Conservation (phyloP, 768 basidiomycete species). For the Podaxis sp. region DNA sequence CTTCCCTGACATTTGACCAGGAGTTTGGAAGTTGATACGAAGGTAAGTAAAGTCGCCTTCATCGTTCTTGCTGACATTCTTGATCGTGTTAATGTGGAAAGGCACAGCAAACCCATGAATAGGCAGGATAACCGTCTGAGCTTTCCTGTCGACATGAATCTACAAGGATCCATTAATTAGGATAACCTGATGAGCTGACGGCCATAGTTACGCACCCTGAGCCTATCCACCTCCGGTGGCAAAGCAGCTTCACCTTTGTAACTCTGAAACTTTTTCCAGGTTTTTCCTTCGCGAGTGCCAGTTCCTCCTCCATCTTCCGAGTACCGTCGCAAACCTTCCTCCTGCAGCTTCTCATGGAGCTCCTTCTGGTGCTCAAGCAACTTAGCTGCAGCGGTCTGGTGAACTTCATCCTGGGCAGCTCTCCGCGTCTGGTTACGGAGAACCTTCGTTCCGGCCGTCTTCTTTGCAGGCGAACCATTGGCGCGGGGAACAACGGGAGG, state of each 20-base stretch:
- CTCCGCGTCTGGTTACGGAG: conserved; percentile 89
- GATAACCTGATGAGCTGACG: not conserved
- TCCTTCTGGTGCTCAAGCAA: conserved; percentile 87
- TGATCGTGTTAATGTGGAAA: conserved; percentile 98
- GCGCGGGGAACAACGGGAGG: conserved; percentile 45
- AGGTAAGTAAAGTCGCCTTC: conserved; percentile 94
- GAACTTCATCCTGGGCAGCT: conserved; percentile 80
- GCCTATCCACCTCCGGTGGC: conserved; percentile 76
- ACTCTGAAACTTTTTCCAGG: conserved; percentile 94
- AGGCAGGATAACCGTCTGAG: conserved; percentile 86
- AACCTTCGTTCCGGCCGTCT: conserved; percentile 81
- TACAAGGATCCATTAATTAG: conserved; percentile 27
- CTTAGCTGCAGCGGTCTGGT: conserved; percentile 72
- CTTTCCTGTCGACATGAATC: conserved; percentile 91
- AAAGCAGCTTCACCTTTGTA: conserved; percentile 93
- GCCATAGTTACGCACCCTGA: conserved; percentile 56
- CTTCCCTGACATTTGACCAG: conserved; percentile 95
- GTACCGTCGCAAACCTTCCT: conserved; percentile 78
- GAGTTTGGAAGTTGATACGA: conserved; percentile 97
- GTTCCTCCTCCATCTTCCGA: conserved; percentile 76
- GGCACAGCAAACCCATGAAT: conserved; percentile 95
- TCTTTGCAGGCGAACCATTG: conserved; percentile 73
- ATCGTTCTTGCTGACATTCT: conserved; percentile 96
- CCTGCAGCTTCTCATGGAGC: conserved; percentile 72
- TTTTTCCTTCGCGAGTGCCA: conserved; percentile 84